Evolutionary conservation across 2,329 filamentous ascomycete genomes (phyloP), one percentile per base, ranked within the genome.

Genomic region (Pseudocercospora crystallina): DNA sequence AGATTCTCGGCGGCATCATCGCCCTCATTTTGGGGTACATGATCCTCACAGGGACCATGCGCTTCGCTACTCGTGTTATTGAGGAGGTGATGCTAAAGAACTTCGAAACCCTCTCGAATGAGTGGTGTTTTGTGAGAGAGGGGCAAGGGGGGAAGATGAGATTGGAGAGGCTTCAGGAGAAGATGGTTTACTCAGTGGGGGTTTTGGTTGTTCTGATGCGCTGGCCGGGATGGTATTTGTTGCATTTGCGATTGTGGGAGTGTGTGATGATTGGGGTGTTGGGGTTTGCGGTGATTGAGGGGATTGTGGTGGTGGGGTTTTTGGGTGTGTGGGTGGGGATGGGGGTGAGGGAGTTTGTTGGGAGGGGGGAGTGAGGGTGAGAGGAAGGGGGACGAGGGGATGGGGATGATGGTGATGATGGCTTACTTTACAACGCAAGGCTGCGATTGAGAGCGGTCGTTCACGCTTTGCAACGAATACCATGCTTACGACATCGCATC

Each of bases 221-320:
- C 5, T 47, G 45, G 45, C 37, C 37, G 2, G 45, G 45, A 5
- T 8, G 45, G 37, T 35, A 41, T 34, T 10, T 47, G 15, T 34
- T 17, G 8, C 29, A 26, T 1, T 13, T 26, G 45, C 36, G 33
- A 5, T 13, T 47, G n/a, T 41, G 37, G 30, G 37, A 41, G 9
- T 47, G 45, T 33, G 30, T 47, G 13, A 29, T 37, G 5, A 11
- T 35, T 10, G 17, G 14, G 4, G 20, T 47, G n/a, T 10, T 15
- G 9, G 14, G 32, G 30, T 40, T 41, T 17, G 31, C 37, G 3
- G 17, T n/a, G 20, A 26, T 26, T 26, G 20, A 26, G 20, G 20
- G 20, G 4, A 26, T 26, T 26, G 20, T 26, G 20, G 20, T 26
- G 20, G 3, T 26, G 20, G 20, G 20, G 20, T 26, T 26, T 7